Evolutionary conservation across 371 early-diverging fungal genomes (phyloP), one percentile per base, ranked within the genome.

Genomic region (Encephalitozoon hellem): DNA sequence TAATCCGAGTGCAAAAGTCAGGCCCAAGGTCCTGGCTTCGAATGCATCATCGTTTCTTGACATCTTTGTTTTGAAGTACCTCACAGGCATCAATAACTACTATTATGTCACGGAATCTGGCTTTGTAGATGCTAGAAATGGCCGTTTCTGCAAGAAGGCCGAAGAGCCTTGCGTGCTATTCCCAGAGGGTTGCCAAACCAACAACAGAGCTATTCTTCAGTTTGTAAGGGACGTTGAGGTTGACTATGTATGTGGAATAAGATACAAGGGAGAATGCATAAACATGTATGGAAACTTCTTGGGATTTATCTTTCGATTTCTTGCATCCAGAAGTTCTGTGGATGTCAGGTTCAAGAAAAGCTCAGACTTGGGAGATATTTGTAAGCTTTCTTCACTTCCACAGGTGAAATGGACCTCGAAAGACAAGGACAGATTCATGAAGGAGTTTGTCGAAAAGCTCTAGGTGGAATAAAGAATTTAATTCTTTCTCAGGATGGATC

Each of bases 171-270:
- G 52, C 23, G 49, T 74, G 8, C 0, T 73, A 18, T 82, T 82
- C 68, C 67, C 67, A 18, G 82, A 82, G 73, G 77, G 67, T 11
- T 47, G 66, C 11, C 52, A 18, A 11, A 72, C 83, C 5, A 83
- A 83, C 59, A 78, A 78, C 45, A 75, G 25, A 38, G 74, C 67
- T 30, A 23, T 83, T 43, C 65, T 83, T 6, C 64, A 55, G 18
- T 72, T 64, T 63, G 39, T 42, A 9, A 32, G 42, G 8, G n/a
- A 51, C 28, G 32, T 54, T 43, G 42, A 67, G 34, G 23, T 51
- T 26, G 78, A 80, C 66, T 32, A 64, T 71, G 71, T 74, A 2
- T 72, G 69, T n/a, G 78, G 74, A 11, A 63, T 83, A 21, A 83
- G 43, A 42, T 83, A 83, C 69, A 52, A 2, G 18, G 42, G 43